Base-by-base conservation (phyloP, 768 basidiomycete genomes). In the Cyclocybe aegerita region DNA sequence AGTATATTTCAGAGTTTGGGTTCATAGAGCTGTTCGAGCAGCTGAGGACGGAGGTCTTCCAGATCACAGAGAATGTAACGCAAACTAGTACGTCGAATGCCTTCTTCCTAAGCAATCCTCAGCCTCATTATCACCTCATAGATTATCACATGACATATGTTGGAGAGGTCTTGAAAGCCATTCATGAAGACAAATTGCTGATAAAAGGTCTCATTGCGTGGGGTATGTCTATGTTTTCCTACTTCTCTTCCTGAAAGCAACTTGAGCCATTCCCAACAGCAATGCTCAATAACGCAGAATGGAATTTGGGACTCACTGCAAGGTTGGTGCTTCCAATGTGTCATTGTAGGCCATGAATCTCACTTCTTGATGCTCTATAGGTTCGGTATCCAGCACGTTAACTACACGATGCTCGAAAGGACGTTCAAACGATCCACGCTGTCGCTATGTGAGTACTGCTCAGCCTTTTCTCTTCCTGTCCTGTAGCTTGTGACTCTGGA, bases 1-100 rank as follows among this genome's bases (percentile, higher is more conserved):
- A 77, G 75, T 75, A 73, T 52, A 66, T 79, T 16, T 72, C 77
- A 1, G 80, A 81, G 55, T 80, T 78, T 56, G 79, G 80, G 1
- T 78, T 80, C 44, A 70, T 68, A 9, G 77, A 80, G 55, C 76
- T 78, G 4, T 76, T 74, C 50, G 78, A 79, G 57, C 66, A 66
- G 12, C 58, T 66, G 35, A 60, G 68, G 34, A 75, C 70, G 9
- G 73, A 75, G 30, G 41, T 76, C 9, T 76, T 70, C 64, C 70
- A 67, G n/a, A 75, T 78, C 33, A 71, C 66, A 7, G 75, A 79
- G 53, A 75, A 77, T 57, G 67, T 72, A 7, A 66, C 71, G 7
- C 70, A 74, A 34, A 74, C 73, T 2, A 74, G 75, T 77, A 44
- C 60, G 73, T 58, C 23, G 23, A 23, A 23, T 23, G 23, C 23